Evolutionary conservation across 2,329 filamentous ascomycete genomes (phyloP).

Genomic region (Lithohypha guttulata): DNA sequence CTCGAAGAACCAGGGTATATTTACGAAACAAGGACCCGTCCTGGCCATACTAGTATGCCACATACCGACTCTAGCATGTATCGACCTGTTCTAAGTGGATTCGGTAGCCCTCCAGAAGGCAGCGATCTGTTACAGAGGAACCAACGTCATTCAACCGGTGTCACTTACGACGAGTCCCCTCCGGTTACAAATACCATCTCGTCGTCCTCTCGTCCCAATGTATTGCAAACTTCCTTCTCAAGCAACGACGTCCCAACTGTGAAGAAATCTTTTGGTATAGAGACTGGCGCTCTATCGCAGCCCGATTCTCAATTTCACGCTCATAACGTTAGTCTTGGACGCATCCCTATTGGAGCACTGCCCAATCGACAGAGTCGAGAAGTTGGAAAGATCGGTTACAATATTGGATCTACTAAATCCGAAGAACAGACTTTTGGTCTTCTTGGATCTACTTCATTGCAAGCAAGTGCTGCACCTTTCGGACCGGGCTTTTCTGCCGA

Average conservation of each 20-base stretch:
- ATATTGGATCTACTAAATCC: slow-evolving; percentile 23
- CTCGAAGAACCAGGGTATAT: slow-evolving; percentile 53
- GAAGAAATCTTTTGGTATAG: slow-evolving; percentile 53
- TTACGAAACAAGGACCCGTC: slow-evolving; percentile 57
- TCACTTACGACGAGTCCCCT: slow-evolving; percentile 22
- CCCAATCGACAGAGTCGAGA: slow-evolving; percentile 64
- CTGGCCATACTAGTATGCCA: slow-evolving; percentile 49
- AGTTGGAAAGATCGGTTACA: slow-evolving; percentile 38
- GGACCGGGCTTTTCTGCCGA: slow-evolving; percentile 48
- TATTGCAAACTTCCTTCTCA: slow-evolving; percentile 75
- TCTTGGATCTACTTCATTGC: slow-evolving; percentile 38
- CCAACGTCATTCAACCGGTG: slow-evolving; percentile 36
- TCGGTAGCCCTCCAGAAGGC: slow-evolving; percentile 26
- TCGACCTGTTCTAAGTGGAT: slow-evolving; percentile 27
- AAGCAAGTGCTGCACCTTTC: slow-evolving; percentile 70
- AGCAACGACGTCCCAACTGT: slow-evolving; percentile 79
- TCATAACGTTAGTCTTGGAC: slow-evolving; percentile 72
- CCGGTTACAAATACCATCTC: slow-evolving; percentile 25
- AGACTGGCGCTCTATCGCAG: slow-evolving; percentile 44
- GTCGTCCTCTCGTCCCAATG: slow-evolving; percentile 36
- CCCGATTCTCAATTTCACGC: slow-evolving; percentile 52
- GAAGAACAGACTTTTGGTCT: slow-evolving; percentile 14
- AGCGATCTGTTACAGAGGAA: slow-evolving; percentile 27
- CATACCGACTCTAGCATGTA: slow-evolving; percentile 40
- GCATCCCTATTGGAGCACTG: slow-evolving; percentile 58